These are phyloP conservation scores for Pseudonitzschia multiseries DNA, from an alignment of 108 stramenopile genomes.

Conservation along the genomic window DNA sequence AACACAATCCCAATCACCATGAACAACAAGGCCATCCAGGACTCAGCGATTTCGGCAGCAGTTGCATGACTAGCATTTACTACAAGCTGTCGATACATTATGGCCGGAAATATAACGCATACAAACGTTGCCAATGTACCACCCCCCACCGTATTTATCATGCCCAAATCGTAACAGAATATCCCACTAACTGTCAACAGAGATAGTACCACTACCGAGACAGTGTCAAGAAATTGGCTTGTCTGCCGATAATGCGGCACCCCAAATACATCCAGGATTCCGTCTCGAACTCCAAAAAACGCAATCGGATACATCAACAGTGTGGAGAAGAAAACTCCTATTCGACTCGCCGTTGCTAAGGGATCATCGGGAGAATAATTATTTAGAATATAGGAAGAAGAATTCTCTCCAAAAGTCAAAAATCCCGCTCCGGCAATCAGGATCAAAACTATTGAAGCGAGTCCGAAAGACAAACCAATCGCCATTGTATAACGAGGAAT, in stretches of 20 bases:
- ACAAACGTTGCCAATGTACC: slow-evolving; percentile 77
- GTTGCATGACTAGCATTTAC: not conserved
- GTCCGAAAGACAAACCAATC: slow-evolving; percentile 54
- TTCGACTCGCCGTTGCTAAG: slow-evolving; percentile 70
- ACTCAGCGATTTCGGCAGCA: not conserved
- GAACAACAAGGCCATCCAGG: slow-evolving; percentile 10
- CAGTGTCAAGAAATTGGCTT: slow-evolving; percentile 51
- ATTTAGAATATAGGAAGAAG: slow-evolving; percentile 76
- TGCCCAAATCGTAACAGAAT: slow-evolving; percentile 53
- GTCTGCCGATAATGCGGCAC: slow-evolving; percentile 62
- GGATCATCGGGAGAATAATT: slow-evolving; percentile 77
- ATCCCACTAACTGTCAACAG: slow-evolving; percentile 44
- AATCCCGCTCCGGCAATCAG: slow-evolving; percentile 67
- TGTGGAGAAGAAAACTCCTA: slow-evolving; percentile 67
- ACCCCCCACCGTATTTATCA: slow-evolving; percentile 79
- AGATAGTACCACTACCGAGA: slow-evolving; percentile 48
- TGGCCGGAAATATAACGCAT: slow-evolving; percentile 83
- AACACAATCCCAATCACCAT: slow-evolving; percentile 14
- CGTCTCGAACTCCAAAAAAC: slow-evolving; percentile 87
- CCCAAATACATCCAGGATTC: slow-evolving; percentile 60
- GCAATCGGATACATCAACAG: slow-evolving; percentile 84
- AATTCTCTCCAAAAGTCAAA: slow-evolving; percentile 75
- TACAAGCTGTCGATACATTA: slow-evolving; percentile 55
- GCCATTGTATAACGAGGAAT: slow-evolving; percentile 57
- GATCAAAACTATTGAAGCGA: slow-evolving; percentile 54